Evolutionary conservation across 2,329 filamentous ascomycete species (phyloP).

Genomic region (Fusarium coffeatum): DNA sequence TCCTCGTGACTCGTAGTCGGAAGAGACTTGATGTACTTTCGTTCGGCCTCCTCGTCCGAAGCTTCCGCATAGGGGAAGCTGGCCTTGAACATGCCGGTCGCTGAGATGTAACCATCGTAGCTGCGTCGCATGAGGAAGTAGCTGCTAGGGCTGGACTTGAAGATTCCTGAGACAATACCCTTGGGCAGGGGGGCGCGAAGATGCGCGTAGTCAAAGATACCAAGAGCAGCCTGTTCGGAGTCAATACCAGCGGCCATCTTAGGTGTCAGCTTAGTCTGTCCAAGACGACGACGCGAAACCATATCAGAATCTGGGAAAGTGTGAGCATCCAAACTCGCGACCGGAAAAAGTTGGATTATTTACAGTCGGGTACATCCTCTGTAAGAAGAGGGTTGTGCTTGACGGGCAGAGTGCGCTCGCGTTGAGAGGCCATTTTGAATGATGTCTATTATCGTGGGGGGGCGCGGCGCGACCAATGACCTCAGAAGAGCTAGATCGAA

Average conservation of each 20-base stretch:
- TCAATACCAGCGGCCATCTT: constrained; percentile 83
- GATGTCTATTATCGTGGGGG: constrained; percentile 40
- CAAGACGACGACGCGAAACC: constrained; percentile 85
- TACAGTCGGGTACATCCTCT: constrained; percentile 73
- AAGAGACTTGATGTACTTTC: constrained; percentile 85
- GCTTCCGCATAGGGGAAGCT: constrained; percentile 82
- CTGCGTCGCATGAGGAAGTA: constrained; percentile 97
- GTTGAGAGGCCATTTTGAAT: constrained; percentile 56
- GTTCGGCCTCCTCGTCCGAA: constrained; percentile 79
- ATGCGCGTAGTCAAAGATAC: constrained; percentile 95
- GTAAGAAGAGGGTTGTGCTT: constrained; percentile 75
- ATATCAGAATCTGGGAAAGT: constrained; percentile 72
- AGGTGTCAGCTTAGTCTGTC: constrained; percentile 89
- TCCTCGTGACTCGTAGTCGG: constrained; percentile 87
- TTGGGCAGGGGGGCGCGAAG: constrained; percentile 92
- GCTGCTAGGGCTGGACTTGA: constrained; percentile 86
- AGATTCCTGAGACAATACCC: constrained; percentile 92
- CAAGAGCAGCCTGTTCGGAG: constrained; percentile 77
- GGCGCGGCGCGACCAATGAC: constrained; percentile 42
- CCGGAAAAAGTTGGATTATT: constrained; percentile 14
- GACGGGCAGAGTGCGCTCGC: constrained; percentile 64
- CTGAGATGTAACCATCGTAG: constrained; percentile 84
- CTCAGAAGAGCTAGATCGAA: constrained; percentile 32
- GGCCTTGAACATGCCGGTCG: constrained; percentile 93
- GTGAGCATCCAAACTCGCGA: constrained; percentile 43